Base-by-base conservation (phyloP, 2,329 filamentous ascomycete genomes). In the Exophiala spinifera region DNA sequence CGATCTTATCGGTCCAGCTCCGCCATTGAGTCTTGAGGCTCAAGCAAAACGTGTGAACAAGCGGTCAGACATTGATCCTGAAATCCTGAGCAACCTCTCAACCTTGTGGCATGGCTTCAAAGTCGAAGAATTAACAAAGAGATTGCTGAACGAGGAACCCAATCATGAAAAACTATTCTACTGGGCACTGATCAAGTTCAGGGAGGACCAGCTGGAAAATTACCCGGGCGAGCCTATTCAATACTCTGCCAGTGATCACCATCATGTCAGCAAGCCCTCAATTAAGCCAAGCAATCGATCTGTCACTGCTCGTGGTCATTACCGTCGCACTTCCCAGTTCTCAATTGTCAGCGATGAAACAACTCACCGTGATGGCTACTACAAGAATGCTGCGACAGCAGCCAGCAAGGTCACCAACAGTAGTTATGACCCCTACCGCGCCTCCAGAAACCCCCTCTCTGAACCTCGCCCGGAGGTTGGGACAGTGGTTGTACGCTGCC, bases 161-260 rank as follows among this genome's bases (percentile, higher is more conserved):
- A 97, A 95, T 61, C 89, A 96, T 51, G 91, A 96, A 67, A 95
- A 96, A 67, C 80, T 92, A 62, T 96, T 97, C 70, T 99, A 97
- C 70, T 87, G 85, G 71, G 81, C 95, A 17, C 79, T 99, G 6
- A 74, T 87, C 61, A 87, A 86, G 69, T 95, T 96, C 69, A 83
- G 89, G 42, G 85, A 95, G 60, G 85, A 89, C 59, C 86, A 94
- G 63, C 72, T 95, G 1, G 91, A 97, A 68, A 89, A 96, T 66
- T 97, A 94, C 66, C 74, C 78, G 51, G 87, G 87, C 55, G 84
- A 85, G 25, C 82, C 88, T 19, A 75, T 96, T 51, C 83, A 83
- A n/a, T 88, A 94, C 67, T 96, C 92, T 1, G 81, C 86, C 52
- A 96, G 91, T 70, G 92, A 97, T 66, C 94, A 95, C 64, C 92